Evolutionary conservation across 2,329 filamentous ascomycete species (phyloP).

Genomic region (Pseudohalonectria lignicola): DNA sequence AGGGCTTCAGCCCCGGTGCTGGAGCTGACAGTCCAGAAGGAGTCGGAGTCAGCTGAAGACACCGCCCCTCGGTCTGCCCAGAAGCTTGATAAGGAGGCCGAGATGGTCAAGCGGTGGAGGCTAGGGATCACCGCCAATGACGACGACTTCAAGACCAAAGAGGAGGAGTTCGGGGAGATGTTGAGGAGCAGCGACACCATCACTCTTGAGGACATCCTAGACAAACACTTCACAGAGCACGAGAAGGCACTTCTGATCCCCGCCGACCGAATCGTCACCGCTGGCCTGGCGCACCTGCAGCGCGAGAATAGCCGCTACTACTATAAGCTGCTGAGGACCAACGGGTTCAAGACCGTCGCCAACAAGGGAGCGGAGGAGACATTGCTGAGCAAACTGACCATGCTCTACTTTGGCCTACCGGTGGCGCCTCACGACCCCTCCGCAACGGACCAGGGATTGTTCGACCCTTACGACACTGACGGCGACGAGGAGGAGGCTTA

Average conservation of each 20-base stretch:
- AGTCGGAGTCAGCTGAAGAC: background rate
- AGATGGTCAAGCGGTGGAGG: background rate
- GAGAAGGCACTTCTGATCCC: slow-evolving; percentile 2
- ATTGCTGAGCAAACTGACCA: slow-evolving; percentile 23
- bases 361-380: background rate
- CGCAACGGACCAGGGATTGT: slow-evolving; percentile 6
- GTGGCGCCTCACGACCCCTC: slow-evolving; percentile 26
- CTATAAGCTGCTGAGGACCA: background rate
- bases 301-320: background rate
- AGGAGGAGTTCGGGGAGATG: background rate
- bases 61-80: background rate
- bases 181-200: background rate
- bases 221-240: slow-evolving; percentile 1
- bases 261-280: background rate
- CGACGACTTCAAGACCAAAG: background rate
- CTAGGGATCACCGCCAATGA: background rate
- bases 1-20: background rate
- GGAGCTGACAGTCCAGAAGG: background rate
- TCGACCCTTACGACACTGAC: too few relatives aligned
- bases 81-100: background rate
- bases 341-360: background rate
- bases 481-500: slow-evolving; percentile 6
- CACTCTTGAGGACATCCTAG: background rate
- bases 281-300: background rate
- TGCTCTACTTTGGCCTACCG: slow-evolving; percentile 35